Conservation (phyloP, 2,329 filamentous ascomycete genomes). For the Exophiala viscosa region DNA sequence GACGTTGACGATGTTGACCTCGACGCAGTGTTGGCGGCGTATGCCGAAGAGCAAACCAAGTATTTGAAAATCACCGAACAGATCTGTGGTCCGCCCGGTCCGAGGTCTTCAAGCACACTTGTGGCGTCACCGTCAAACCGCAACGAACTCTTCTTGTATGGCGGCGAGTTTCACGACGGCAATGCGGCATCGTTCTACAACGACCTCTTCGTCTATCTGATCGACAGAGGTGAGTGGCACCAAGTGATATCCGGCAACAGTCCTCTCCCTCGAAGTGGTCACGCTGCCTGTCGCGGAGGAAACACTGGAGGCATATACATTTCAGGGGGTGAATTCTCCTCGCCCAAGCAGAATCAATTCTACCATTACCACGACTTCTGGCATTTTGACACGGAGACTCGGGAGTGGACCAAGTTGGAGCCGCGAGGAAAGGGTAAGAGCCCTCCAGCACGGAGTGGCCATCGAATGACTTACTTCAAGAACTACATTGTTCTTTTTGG, state of each 20-base stretch:
- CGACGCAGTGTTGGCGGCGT: constrained; percentile 88
- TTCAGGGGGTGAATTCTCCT: constrained; percentile 92
- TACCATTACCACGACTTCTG: constrained; percentile 99
- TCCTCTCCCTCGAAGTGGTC: constrained; percentile 82
- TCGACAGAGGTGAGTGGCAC: constrained; percentile 85
- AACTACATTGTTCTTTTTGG: constrained; percentile 95
- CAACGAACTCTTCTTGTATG: constrained; percentile 87
- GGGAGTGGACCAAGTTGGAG: constrained; percentile 91
- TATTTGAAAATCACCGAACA: constrained; percentile 91
- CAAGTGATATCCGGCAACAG: constrained; percentile 86
- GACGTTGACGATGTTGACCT: constrained; percentile 93
- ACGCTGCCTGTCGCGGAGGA: constrained; percentile 88
- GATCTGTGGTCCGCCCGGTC: constrained; percentile 66
- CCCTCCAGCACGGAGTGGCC: constrained; percentile 82
- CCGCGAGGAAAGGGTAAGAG: constrained; percentile 65
- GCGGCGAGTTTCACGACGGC: constrained; percentile 94
- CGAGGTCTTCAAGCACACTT: constrained; percentile 75
- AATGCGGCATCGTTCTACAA: constrained; percentile 70
- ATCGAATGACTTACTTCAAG: constrained; percentile 95
- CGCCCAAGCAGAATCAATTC: constrained; percentile 94
- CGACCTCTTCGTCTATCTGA: constrained; percentile 66
- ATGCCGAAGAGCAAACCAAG: constrained; percentile 86
- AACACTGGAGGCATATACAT: constrained; percentile 84
- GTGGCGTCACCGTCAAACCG: constrained; percentile 80
- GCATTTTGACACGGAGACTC: constrained; percentile 74